Conservation (phyloP, 1,284 basidiomycete species). For the Cryptococcus deneoformans region DNA sequence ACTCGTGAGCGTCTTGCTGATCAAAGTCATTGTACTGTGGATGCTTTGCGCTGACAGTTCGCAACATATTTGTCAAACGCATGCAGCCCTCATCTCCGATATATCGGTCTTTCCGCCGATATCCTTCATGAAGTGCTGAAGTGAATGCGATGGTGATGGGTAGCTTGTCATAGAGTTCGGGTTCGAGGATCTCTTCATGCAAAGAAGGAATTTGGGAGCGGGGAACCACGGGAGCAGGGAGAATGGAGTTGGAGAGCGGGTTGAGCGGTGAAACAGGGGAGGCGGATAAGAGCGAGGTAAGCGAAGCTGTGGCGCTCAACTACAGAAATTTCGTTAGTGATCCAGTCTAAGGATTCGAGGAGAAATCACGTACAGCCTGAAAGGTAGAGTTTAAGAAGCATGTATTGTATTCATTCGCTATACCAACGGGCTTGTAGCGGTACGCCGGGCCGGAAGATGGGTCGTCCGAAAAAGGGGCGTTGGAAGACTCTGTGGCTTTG, state of each 20-base stretch:
- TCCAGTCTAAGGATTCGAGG: not conserved
- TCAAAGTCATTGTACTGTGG: conserved; percentile 79
- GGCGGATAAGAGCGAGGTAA: conserved; percentile 31
- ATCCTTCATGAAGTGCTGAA: conserved; percentile 37
- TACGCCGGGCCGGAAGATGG: not conserved
- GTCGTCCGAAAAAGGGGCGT: not conserved
- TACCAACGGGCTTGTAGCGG: conserved; percentile 53
- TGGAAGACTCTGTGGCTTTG: not conserved
- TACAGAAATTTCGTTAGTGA: conserved; percentile 6
- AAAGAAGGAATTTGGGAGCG: conserved; percentile 38
- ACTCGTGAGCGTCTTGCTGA: conserved; percentile 94
- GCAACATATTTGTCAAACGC: conserved; percentile 58
- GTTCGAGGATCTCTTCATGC: conserved; percentile 40
- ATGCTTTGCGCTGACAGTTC: conserved; percentile 74
- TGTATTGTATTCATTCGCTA: conserved; percentile 83
- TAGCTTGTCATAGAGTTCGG: conserved; percentile 37
- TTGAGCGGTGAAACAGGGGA: conserved; percentile 25
- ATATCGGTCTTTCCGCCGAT: conserved; percentile 46
- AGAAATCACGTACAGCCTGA: conserved; percentile 54
- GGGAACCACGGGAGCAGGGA: conserved; percentile 28
- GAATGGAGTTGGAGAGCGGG: conserved; percentile 15
- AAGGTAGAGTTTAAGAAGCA: conserved; percentile 92
- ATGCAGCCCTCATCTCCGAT: conserved; percentile 40
- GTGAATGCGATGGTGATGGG: conserved; percentile 47
- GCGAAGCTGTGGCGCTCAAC: conserved; percentile 35